phyloP scores from a whole-genome alignment of 2,329 filamentous ascomycete species.

The Plenodomus lindquistii region DNA sequence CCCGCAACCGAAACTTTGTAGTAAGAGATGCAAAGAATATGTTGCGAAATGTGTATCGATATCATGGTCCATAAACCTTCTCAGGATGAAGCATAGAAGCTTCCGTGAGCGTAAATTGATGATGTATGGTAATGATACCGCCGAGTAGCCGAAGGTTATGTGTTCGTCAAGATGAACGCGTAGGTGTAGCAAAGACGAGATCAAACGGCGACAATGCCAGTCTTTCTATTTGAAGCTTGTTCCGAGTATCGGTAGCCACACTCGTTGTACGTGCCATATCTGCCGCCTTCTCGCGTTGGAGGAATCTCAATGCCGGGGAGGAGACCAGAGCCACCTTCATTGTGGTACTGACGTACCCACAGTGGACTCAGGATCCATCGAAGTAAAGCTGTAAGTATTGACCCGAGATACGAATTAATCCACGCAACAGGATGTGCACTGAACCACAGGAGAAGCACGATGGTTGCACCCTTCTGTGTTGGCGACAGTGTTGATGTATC shows the following conservation, averaged over 20 bases:
- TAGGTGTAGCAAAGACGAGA: background rate
- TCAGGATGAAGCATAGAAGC: too few species aligned
- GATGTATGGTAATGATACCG: background rate
- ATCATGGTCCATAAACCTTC: too few species aligned
- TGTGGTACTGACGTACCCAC: conserved; percentile 20
- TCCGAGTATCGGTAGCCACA: background rate
- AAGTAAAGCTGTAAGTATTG: conserved; percentile 1
- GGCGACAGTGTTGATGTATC: conserved; percentile 6
- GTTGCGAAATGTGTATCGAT: too few species aligned
- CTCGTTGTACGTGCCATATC: background rate
- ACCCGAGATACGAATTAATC: conserved; percentile 17
- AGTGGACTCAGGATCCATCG: conserved; percentile 8
- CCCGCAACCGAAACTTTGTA: too few species aligned
- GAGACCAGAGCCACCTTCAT: conserved; percentile 9
- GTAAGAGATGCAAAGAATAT: too few species aligned
- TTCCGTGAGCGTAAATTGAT: background rate
- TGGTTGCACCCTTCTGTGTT: conserved; percentile 17
- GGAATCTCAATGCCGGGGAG: conserved; percentile 27
- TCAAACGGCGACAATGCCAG: background rate
- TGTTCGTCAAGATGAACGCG: background rate
- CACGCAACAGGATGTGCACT: conserved; percentile 21
- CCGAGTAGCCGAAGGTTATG: background rate
- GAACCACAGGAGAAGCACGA: conserved; percentile 20
- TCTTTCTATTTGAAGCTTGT: background rate
- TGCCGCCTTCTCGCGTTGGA: background rate